phyloP scores from a whole-genome alignment of 768 basidiomycete species.

The Suillus discolor region DNA sequence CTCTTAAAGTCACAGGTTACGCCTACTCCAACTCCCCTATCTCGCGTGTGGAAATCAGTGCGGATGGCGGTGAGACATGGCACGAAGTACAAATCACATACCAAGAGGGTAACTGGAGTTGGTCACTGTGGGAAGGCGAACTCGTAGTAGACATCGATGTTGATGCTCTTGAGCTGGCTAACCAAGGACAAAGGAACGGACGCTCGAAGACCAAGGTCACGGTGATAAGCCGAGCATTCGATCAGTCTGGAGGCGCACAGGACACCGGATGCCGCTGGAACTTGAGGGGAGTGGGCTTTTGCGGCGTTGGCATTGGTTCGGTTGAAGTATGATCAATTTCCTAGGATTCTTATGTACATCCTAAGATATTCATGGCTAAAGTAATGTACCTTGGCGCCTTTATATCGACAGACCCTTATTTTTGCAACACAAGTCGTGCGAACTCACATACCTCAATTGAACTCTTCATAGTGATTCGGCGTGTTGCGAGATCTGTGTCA shows the following conservation, averaged over 20 bases:
- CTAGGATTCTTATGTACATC: neutral
- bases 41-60: slow-evolving; percentile 49
- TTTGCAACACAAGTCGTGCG: neutral
- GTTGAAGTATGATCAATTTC: slow-evolving; percentile 8
- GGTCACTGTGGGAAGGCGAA: slow-evolving; percentile 68
- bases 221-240: slow-evolving; percentile 52
- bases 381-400: neutral
- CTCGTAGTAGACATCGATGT: slow-evolving; percentile 35
- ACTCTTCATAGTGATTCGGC: neutral
- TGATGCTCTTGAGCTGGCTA: slow-evolving; percentile 14
- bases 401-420: neutral
- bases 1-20: slow-evolving; percentile 51
- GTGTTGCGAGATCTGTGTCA: neutral
- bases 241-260: slow-evolving; percentile 52
- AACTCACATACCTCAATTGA: neutral
- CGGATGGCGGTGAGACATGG: slow-evolving; percentile 58
- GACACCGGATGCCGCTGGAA: slow-evolving; percentile 59
- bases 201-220: slow-evolving; percentile 19
- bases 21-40: slow-evolving; percentile 55
- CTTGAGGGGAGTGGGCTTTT: slow-evolving; percentile 59
- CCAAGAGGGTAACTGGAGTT: slow-evolving; percentile 69
- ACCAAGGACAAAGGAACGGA: slow-evolving; percentile 17
- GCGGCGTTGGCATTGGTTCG: slow-evolving; percentile 29
- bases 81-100: slow-evolving; percentile 53
- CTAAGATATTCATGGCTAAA: neutral